These are phyloP conservation scores for Solanum hybrid DNA, from an alignment of 305 asterid species.

Conservation along the genomic window DNA sequence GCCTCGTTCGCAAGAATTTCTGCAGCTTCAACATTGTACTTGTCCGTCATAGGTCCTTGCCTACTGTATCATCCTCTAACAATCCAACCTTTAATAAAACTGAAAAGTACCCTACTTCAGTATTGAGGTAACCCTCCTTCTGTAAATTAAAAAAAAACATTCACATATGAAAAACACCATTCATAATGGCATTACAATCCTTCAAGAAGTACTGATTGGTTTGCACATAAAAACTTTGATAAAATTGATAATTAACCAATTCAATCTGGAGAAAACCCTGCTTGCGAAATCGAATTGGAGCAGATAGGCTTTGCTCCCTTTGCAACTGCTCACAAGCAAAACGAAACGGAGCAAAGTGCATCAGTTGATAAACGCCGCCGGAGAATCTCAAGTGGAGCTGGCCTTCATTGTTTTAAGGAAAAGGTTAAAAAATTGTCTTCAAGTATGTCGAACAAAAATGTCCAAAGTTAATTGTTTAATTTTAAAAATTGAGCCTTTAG, in stretches of 20 bases:
- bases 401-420: neutral
- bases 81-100: neutral
- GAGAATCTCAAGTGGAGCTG: slow-evolving; percentile 36
- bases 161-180: neutral
- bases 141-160: neutral
- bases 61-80: neutral
- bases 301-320: slow-evolving; percentile 42
- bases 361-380: slow-evolving; percentile 12
- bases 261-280: neutral
- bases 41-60: neutral
- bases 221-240: neutral
- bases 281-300: slow-evolving; percentile 42
- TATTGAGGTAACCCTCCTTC: neutral
- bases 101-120: neutral
- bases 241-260: neutral
- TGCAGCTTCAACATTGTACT: slow-evolving; percentile 60
- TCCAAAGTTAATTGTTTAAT: neutral
- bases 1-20: slow-evolving; percentile 81
- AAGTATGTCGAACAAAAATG: neutral
- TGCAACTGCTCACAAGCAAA: neutral
- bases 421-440: neutral
- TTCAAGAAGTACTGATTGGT: neutral
- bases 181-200: neutral
- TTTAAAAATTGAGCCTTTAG: too few relatives aligned
- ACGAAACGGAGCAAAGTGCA: neutral